Percentiles rank a stretch among this genome's conserved stretches.
Evolutionary conservation across 2,329 filamentous ascomycete genomes (phyloP).

Genomic region (Teratosphaeria epicoccoides): DNA sequence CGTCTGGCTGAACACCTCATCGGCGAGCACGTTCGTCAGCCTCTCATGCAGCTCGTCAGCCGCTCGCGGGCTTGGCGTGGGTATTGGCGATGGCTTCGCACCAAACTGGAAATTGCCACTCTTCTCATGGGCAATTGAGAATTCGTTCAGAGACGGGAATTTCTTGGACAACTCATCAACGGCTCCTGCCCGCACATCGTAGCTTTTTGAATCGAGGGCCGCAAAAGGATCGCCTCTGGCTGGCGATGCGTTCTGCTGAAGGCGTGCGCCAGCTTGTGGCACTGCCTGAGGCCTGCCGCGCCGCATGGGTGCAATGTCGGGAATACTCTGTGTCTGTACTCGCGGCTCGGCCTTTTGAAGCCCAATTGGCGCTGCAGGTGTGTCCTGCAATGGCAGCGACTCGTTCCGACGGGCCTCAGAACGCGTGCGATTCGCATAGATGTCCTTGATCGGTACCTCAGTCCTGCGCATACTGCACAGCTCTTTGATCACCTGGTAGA

Average conservation of each 20-base stretch:
- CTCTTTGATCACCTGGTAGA: conserved; percentile 85
- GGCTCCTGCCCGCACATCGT: conserved; percentile 37
- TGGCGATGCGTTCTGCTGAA: conserved; percentile 55
- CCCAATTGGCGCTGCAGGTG: conserved; percentile 48
- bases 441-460: conserved; percentile 73
- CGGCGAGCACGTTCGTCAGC: conserved; percentile 66
- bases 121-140: conserved; percentile 74
- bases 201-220: conserved; percentile 62
- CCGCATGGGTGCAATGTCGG: conserved; percentile 89
- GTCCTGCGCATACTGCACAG: conserved; percentile 80
- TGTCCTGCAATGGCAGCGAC: conserved; percentile 46
- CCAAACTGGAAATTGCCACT: conserved; percentile 55
- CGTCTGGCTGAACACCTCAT: conserved; percentile 59
- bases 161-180: conserved; percentile 72
- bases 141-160: conserved; percentile 89
- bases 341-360: conserved; percentile 70
- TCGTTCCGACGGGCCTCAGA: conserved; percentile 54
- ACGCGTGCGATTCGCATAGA: conserved; percentile 45
- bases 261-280: conserved; percentile 25
- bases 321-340: conserved; percentile 61
- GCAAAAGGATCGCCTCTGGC: conserved; percentile 80
- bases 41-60: conserved; percentile 47
- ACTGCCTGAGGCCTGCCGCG: conserved; percentile 58
- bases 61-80: conserved; percentile 35
- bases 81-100: conserved; percentile 28